A percentile compares a stretch with the other conserved stretches of the same genome.
Conservation (phyloP, 257 asterid genomes). For the Apocynum venetum region DNA sequence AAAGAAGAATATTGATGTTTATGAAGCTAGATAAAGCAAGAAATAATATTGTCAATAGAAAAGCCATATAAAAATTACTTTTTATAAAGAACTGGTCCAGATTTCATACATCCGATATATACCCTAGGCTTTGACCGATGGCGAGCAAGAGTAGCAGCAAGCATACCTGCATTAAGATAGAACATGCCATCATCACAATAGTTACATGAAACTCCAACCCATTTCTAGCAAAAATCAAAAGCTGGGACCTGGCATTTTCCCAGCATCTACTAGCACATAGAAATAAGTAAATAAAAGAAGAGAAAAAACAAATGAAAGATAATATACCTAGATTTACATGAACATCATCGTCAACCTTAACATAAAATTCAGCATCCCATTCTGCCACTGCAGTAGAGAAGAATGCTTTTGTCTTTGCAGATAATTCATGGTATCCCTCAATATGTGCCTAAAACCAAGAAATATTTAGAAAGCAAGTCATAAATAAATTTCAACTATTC, state of each 20-base stretch:
- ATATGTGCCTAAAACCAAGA: constrained; percentile 48
- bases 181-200: neutral
- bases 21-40: neutral
- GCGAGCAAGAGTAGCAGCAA: constrained; percentile 22
- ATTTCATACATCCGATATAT: constrained; percentile 35
- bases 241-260: neutral
- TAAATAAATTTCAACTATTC: neutral
- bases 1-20: neutral
- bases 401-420: constrained; percentile 81
- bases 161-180: constrained; percentile 13
- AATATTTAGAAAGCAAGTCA: neutral
- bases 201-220: neutral
- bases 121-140: constrained; percentile 25
- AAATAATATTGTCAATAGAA: neutral
- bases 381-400: constrained; percentile 55
- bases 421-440: constrained; percentile 80
- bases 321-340: constrained; percentile 73
- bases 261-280: neutral
- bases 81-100: constrained; percentile 31
- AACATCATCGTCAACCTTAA: constrained; percentile 83
- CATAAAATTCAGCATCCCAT: constrained; percentile 82
- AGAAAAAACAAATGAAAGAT: neutral
- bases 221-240: neutral
- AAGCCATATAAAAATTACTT: constrained; percentile 16
- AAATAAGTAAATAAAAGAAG: neutral